Conservation (phyloP, 352 stramenopile genomes). For the Phytophthora cactorum region DNA sequence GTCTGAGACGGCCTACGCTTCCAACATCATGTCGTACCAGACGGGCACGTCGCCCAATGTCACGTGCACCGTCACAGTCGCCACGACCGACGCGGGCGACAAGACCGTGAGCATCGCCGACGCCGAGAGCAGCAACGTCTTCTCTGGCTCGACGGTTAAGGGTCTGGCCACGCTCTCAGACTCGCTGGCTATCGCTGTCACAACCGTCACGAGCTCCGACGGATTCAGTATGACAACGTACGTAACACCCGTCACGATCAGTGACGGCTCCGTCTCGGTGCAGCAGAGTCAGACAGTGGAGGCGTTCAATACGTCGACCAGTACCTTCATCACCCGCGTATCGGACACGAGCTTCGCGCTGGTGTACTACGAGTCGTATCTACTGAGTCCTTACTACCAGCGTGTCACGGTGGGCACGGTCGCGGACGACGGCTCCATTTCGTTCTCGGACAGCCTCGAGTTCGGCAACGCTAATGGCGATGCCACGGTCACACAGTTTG, state of each 20-base stretch:
- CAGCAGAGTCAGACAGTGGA: conserved; percentile 51
- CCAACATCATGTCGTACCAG: conserved; percentile 72
- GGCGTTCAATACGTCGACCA: conserved; percentile 64
- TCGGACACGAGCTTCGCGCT: conserved; percentile 70
- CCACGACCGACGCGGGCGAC: conserved; percentile 40
- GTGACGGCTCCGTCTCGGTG: conserved; percentile 44
- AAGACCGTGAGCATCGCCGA: conserved; percentile 62
- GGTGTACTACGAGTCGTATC: conserved; percentile 76
- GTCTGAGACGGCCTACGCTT: conserved; percentile 49
- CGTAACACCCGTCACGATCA: conserved; percentile 60
- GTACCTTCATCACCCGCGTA: conserved; percentile 71
- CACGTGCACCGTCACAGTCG: conserved; percentile 58
- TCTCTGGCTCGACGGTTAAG: conserved; percentile 63
- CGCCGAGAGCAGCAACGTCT: conserved; percentile 51
- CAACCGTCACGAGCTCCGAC: conserved; percentile 52
- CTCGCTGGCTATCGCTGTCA: conserved; percentile 53
- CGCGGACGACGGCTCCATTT: conserved; percentile 51
- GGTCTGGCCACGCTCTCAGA: conserved; percentile 70
- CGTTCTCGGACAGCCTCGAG: conserved; percentile 57
- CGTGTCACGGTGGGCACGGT: conserved; percentile 61
- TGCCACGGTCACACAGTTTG: conserved; percentile 53
- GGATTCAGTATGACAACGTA: conserved; percentile 47
- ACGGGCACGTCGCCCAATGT: conserved; percentile 46
- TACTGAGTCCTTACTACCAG: conserved; percentile 57
- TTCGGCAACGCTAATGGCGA: conserved; percentile 61